phyloP scores from a whole-genome alignment of 768 basidiomycete genomes.

The Strobilomyces dryophilus region DNA sequence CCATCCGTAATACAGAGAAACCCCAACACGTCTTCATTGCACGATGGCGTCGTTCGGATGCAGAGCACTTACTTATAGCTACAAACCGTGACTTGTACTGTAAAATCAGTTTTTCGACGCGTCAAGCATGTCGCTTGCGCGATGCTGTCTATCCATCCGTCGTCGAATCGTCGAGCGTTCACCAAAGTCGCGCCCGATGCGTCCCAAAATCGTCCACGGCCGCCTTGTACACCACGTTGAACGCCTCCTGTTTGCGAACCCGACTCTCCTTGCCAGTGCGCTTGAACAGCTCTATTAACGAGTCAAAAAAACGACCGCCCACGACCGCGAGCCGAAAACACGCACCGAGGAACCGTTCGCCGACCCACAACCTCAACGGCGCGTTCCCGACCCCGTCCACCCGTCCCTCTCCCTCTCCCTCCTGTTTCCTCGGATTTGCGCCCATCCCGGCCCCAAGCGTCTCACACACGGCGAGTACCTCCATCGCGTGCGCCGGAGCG shows the following conservation, averaged over 20 bases:
- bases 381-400: constrained; percentile 52
- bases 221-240: constrained; percentile 35
- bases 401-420: constrained; percentile 6
- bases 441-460: constrained; percentile 71
- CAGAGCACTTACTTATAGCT: constrained; percentile 9
- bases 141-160: neutral
- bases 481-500: constrained; percentile 60
- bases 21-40: neutral
- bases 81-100: neutral
- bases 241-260: constrained; percentile 41
- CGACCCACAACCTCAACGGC: constrained; percentile 66
- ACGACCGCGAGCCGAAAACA: neutral
- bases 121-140: neutral
- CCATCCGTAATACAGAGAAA: neutral
- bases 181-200: constrained; percentile 16
- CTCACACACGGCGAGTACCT: constrained; percentile 63
- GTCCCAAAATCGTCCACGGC: constrained; percentile 21
- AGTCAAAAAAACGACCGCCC: neutral
- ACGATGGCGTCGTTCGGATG: neutral
- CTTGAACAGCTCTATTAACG: constrained; percentile 49
- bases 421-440: constrained; percentile 26
- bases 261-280: constrained; percentile 49
- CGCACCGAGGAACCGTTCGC: constrained; percentile 62
- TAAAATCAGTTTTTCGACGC: neutral
- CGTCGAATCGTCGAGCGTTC: neutral